Evolutionary conservation across 2,329 filamentous ascomycete species (phyloP), one percentile per base, ranked within the genome.

Genomic region (Exophiala alcalophila): DNA sequence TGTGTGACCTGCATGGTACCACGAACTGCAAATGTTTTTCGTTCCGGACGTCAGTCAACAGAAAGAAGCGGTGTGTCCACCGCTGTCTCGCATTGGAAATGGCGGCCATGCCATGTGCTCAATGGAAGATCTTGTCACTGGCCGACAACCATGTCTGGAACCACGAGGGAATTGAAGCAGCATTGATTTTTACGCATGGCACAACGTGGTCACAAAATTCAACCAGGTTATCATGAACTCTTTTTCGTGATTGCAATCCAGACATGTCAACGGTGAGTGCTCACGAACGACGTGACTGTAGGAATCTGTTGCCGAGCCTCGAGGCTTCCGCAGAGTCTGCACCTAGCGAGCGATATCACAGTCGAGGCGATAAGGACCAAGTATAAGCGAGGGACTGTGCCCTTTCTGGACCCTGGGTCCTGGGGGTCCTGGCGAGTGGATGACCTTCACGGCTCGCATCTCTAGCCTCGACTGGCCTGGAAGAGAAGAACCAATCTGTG

Each of bases 61-160:
- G n/a, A 21, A 35, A 48, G 26, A 30, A 33, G 49, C 49, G 49
- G 49, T 52, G 40, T 41, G 33, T 42, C 46, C 49, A 52, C 49
- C 49, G 49, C 49, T 37, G 41, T 24, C 48, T 39, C 11, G 21
- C 16, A 25, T 14, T n/a, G n/a, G n/a, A n/a, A n/a, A n/a, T n/a
- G n/a, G n/a, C n/a, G n/a, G n/a, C n/a, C n/a, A n/a, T 36, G 40
- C 40, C 44, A 45, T 51, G 44, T 40, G 40, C 37, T 40, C 24
- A 27, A 34, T 19, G 16, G 11, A 7, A 23, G 27, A 5, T 21
- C 24, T n/a, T n/a, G n/a, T n/a, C n/a, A n/a, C n/a, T n/a, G n/a
- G n/a, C n/a, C n/a, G n/a, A n/a, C n/a, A n/a, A n/a, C n/a, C n/a
- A n/a, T n/a, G n/a, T n/a, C n/a, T n/a, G n/a, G n/a, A n/a, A n/a